These are phyloP conservation scores for Backusella psychrophila DNA, from an alignment of 192 early-diverging fungal genomes.

Conservation along the genomic window DNA sequence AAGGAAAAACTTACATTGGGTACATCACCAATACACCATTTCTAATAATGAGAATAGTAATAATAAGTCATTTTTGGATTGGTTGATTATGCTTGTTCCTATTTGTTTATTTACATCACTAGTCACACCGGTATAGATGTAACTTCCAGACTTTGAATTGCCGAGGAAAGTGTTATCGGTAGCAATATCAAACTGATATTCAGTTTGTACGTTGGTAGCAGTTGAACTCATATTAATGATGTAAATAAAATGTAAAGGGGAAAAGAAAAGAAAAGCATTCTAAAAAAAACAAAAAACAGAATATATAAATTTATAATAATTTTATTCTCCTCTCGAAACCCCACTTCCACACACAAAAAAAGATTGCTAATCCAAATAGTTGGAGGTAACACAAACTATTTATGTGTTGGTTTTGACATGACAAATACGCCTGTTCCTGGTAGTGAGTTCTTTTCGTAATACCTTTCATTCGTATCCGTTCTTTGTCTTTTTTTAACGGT, in stretches of 20 bases:
- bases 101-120: neutral
- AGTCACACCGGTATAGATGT: conserved; percentile 10
- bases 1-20: conserved; percentile 9
- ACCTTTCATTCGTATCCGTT: conserved; percentile 7
- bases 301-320: neutral
- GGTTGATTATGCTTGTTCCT: neutral
- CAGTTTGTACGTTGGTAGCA: neutral
- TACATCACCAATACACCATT: conserved; percentile 15
- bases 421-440: conserved; percentile 9
- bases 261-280: neutral
- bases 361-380: neutral
- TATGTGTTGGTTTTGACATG: neutral
- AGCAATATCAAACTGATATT: conserved; percentile 21
- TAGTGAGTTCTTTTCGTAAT: neutral
- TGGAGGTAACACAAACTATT: neutral
- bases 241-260: neutral
- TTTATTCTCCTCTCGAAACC: neutral
- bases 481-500: conserved; percentile 34
- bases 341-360: neutral
- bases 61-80: neutral
- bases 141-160: neutral
- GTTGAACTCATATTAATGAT: neutral
- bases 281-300: neutral
- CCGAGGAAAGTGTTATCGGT: conserved; percentile 13
- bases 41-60: neutral